These are phyloP conservation scores for Extremus antarcticus DNA, from an alignment of 495 filamentous ascomycete species.

Conservation along the genomic window DNA sequence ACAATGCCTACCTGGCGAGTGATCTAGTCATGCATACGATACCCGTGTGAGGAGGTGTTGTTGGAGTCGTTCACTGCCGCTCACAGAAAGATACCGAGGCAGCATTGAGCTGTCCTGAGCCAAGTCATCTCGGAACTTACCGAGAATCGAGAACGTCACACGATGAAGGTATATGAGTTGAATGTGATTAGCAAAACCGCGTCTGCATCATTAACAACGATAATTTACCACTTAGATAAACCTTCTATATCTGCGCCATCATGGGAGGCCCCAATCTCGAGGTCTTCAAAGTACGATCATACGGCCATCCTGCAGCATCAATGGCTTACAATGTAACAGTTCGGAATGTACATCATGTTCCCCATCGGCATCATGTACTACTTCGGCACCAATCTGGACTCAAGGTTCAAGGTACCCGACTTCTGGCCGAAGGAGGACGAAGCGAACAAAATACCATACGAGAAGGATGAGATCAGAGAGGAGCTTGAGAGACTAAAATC, in stretches of 20 bases:
- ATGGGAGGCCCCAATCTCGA: conserved; percentile 88
- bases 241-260: conserved; percentile 21
- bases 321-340: no score
- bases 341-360: conserved; percentile 97
- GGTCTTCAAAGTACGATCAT: conserved; percentile 69
- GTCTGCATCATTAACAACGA: no score
- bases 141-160: no score
- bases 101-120: no score
- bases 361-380: conserved; percentile 99
- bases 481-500: conserved; percentile 65
- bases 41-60: no score
- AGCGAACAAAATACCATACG: conserved; percentile 78
- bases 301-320: neutral
- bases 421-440: conserved; percentile 89
- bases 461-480: conserved; percentile 72
- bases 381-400: conserved; percentile 96
- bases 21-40: no score
- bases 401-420: conserved; percentile 70
- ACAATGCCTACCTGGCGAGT: neutral
- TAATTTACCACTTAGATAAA: neutral
- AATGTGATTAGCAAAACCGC: no score
- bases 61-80: no score
- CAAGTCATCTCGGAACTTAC: no score
- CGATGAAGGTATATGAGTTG: no score
- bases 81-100: no score